Conservation (phyloP, 495 filamentous ascomycete genomes). For the Zalerion maritima region DNA sequence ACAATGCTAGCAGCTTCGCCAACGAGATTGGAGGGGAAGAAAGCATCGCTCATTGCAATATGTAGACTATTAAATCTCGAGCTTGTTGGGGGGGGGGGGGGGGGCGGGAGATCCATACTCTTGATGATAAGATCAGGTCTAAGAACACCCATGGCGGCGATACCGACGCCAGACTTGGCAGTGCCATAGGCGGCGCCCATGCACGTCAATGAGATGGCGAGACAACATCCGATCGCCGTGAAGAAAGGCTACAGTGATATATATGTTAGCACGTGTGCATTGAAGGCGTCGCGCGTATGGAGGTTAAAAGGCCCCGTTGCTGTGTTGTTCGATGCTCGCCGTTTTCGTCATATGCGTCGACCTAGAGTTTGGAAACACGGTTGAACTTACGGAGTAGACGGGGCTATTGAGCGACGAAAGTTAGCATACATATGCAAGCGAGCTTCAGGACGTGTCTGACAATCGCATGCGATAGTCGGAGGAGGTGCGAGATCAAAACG, state of each 20-base stretch:
- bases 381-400: constrained; percentile 90
- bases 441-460: too few species aligned
- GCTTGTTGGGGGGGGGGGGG: constrained; percentile 1
- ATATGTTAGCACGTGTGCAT: constrained; percentile 22
- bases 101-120: constrained; percentile 48
- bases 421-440: constrained; percentile 28
- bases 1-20: too few species aligned
- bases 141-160: constrained; percentile 94
- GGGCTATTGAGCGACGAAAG: constrained; percentile 43
- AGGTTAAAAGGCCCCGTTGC: constrained; percentile 3
- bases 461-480: too few species aligned
- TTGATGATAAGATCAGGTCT: constrained; percentile 97
- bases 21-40: too few species aligned
- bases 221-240: constrained; percentile 96
- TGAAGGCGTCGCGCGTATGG: too few species aligned
- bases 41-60: too few species aligned
- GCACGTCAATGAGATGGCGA: constrained; percentile 97
- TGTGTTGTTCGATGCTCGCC: background rate
- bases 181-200: constrained; percentile 97
- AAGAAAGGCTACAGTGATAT: constrained; percentile 90
- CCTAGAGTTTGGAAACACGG: constrained; percentile 1
- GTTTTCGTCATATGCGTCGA: background rate
- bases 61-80: too few species aligned
- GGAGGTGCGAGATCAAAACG: constrained; percentile 13
- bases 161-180: constrained; percentile 97